Percentiles rank a stretch among this genome's conserved stretches.
Conservation (phyloP, 495 filamentous ascomycete genomes). For the Penicillium pulvis region DNA sequence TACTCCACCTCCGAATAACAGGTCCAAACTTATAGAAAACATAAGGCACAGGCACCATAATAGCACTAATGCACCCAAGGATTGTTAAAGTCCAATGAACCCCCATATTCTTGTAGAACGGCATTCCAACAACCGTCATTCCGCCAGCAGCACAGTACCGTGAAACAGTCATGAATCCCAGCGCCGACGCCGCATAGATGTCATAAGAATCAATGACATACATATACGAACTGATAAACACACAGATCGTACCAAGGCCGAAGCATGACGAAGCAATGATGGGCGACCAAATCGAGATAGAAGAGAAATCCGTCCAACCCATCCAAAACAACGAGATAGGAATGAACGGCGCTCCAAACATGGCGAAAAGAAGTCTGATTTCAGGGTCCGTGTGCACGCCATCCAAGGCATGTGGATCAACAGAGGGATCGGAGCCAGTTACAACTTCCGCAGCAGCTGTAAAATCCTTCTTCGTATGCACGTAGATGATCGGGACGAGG, state of each 20-base stretch:
- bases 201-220: conserved; percentile 61
- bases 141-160: conserved; percentile 54
- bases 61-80: conserved; percentile 49
- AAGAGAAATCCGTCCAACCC: conserved; percentile 53
- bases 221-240: conserved; percentile 56
- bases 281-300: conserved; percentile 57
- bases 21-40: conserved; percentile 53
- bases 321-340: conserved; percentile 65
- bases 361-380: conserved; percentile 58
- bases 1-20: conserved; percentile 47
- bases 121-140: conserved; percentile 50
- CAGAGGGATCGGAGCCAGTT: conserved; percentile 9
- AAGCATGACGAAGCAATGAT: conserved; percentile 51
- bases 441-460: conserved; percentile 13
- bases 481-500: conserved; percentile 56
- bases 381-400: conserved; percentile 44
- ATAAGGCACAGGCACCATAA: conserved; percentile 57
- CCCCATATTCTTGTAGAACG: conserved; percentile 56
- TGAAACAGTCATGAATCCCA: conserved; percentile 52
- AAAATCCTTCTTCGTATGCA: conserved; percentile 54
- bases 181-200: conserved; percentile 42
- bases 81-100: conserved; percentile 60
- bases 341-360: conserved; percentile 57
- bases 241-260: conserved; percentile 54
- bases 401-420: conserved; percentile 24